phyloP scores from a whole-genome alignment of 2,329 filamentous ascomycete species.

The Elsinoe arachidis region DNA sequence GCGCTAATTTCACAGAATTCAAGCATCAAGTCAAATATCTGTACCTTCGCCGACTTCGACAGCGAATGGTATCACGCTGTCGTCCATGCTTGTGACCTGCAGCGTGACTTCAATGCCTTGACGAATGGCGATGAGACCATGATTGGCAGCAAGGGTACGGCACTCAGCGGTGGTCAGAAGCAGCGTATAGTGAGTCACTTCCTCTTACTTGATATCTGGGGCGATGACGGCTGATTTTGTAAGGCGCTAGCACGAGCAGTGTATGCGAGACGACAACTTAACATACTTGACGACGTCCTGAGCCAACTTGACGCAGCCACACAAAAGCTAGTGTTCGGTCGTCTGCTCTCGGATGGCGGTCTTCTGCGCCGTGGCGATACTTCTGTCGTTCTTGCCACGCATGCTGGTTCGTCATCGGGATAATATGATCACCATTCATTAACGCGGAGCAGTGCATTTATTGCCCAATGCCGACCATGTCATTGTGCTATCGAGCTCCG shows the following conservation, averaged over 20 bases:
- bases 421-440: not conserved
- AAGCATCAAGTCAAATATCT: constrained; percentile 31
- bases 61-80: constrained; percentile 31
- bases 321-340: constrained; percentile 40
- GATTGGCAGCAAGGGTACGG: constrained; percentile 44
- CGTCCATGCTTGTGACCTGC: constrained; percentile 29
- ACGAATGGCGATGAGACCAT: constrained; percentile 36
- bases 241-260: constrained; percentile 45
- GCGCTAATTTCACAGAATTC: constrained; percentile 21
- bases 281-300: constrained; percentile 46
- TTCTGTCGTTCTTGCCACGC: constrained; percentile 34
- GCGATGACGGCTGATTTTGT: constrained; percentile 22
- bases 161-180: constrained; percentile 46
- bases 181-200: constrained; percentile 36
- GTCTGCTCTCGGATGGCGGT: constrained; percentile 37
- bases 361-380: constrained; percentile 35
- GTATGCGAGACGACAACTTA: constrained; percentile 41
- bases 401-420: constrained; percentile 22
- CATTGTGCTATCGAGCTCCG: constrained; percentile 32
- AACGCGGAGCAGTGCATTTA: not conserved
- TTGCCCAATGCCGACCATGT: constrained; percentile 31
- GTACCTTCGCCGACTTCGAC: constrained; percentile 29
- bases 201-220: constrained; percentile 30
- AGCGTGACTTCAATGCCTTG: constrained; percentile 33
- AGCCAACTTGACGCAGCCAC: constrained; percentile 43